phyloP scores from a whole-genome alignment of 768 basidiomycete species.

The Boletus speciosus region DNA sequence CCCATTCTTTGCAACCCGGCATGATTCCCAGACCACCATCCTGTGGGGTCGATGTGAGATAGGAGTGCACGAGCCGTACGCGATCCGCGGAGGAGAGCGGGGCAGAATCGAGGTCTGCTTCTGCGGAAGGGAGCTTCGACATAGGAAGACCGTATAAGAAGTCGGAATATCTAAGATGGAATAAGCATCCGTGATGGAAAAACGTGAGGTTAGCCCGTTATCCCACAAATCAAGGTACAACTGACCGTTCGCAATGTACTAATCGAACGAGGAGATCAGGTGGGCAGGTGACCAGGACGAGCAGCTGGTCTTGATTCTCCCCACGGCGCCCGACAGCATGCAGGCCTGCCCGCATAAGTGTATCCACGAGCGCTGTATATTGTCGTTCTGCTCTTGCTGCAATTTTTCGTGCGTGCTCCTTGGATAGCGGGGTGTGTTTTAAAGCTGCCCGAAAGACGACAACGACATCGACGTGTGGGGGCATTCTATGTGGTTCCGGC shows the following conservation, averaged over 20 bases:
- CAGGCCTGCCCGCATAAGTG: constrained; percentile 60
- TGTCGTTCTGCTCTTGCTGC: constrained; percentile 64
- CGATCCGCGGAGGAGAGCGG: constrained; percentile 68
- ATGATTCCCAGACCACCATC: constrained; percentile 86
- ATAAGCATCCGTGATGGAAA: not conserved
- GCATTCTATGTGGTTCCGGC: constrained; percentile 26
- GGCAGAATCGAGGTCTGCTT: constrained; percentile 41
- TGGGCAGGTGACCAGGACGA: constrained; percentile 75
- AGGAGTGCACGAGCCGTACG: constrained; percentile 72
- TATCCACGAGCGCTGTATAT: constrained; percentile 60
- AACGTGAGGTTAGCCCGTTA: not conserved
- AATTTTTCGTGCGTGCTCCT: constrained; percentile 60
- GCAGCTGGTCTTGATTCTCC: constrained; percentile 68
- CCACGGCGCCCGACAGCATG: constrained; percentile 73
- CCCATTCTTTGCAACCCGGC: constrained; percentile 69
- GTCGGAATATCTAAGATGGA: constrained; percentile 56
- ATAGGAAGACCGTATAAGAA: constrained; percentile 74
- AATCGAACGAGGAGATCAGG: constrained; percentile 57
- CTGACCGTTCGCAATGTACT: constrained; percentile 72
- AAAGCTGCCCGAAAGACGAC: constrained; percentile 61
- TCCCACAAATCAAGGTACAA: not conserved
- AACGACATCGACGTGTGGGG: constrained; percentile 68
- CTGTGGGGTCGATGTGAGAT: constrained; percentile 61
- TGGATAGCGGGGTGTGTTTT: constrained; percentile 41
- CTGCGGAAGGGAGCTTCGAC: constrained; percentile 40